Evolutionary conservation across 805 yeast species (phyloP).

Genomic region (Candida sanyiensis): DNA sequence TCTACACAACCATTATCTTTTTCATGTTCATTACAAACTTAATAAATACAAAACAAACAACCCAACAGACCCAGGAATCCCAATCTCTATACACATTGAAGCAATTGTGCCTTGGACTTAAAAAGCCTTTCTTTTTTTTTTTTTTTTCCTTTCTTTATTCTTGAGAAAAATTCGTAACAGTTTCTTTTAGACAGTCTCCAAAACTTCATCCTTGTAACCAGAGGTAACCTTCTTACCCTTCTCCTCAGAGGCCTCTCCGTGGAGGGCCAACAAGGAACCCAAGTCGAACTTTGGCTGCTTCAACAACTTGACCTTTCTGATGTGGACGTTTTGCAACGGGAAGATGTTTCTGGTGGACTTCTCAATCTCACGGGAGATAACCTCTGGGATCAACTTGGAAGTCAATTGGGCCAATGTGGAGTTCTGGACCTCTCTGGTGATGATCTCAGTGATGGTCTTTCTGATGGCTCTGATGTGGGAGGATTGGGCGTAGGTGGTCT

Average conservation of each 20-base stretch:
- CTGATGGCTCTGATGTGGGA: constrained; percentile 81
- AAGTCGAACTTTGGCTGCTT: constrained; percentile 98
- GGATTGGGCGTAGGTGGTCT: constrained; percentile 96
- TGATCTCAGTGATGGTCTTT: constrained; percentile 54
- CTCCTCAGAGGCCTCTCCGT: constrained; percentile 95
- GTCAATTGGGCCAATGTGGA: constrained; percentile 95
- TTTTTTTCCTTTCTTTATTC: constrained; percentile 88
- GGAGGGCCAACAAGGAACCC: constrained; percentile 92
- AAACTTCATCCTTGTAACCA: constrained; percentile 98
- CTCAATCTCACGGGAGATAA: constrained; percentile 97
- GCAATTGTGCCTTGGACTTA: constrained; percentile 7
- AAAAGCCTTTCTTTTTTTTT: constrained; percentile 3
- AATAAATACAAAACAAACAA: constrained; percentile 12
- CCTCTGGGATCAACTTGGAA: constrained; percentile 96
- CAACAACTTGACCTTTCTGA: constrained; percentile 97
- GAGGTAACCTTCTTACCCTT: constrained; percentile 94
- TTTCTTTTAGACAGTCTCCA: constrained; percentile 85
- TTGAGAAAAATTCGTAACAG: constrained; percentile 97
- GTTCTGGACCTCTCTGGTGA: constrained; percentile 93
- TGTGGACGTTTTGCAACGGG: constrained; percentile 98
- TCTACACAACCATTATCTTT: too few species aligned
- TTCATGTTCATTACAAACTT: constrained; percentile 10
- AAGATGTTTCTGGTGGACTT: constrained; percentile 90
- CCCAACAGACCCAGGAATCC: constrained; percentile 61
- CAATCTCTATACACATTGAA: constrained; percentile 94